phyloP scores from a whole-genome alignment of 495 filamentous ascomycete genomes.

The Penicillium macrosclerotiorum region DNA sequence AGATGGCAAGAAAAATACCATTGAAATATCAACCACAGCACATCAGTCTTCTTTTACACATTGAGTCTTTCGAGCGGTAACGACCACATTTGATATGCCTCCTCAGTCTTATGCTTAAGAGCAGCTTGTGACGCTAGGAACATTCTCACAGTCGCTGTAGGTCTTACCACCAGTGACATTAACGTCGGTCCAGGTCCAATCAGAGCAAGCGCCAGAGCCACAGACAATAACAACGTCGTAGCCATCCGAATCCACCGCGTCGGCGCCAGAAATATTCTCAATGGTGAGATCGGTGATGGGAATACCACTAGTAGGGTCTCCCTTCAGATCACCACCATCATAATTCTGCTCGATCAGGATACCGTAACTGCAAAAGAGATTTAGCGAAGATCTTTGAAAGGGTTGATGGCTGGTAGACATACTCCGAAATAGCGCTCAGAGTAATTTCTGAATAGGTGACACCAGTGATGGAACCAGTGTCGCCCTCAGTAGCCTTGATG shows the following conservation, averaged over 20 bases:
- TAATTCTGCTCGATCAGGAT: constrained; percentile 66
- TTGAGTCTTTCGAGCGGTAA: no score
- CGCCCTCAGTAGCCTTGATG: constrained; percentile 25
- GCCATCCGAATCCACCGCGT: constrained; percentile 32
- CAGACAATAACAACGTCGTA: constrained; percentile 54
- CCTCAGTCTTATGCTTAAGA: no score
- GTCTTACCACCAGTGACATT: constrained; percentile 49
- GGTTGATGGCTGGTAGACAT: not conserved
- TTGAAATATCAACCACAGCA: no score
- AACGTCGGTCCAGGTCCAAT: constrained; percentile 48
- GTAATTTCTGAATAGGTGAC: constrained; percentile 26
- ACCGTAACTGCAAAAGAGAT: constrained; percentile 41
- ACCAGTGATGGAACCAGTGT: constrained; percentile 22
- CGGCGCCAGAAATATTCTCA: constrained; percentile 42
- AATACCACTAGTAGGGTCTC: constrained; percentile 54
- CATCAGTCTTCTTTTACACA: no score
- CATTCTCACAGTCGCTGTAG: constrained; percentile 38
- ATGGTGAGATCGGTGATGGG: constrained; percentile 55
- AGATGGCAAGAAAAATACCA: no score
- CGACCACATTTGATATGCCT: no score
- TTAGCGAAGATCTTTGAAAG: not conserved
- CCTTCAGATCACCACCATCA: constrained; percentile 51
- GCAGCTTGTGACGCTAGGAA: constrained; percentile 38
- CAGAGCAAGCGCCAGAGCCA: constrained; percentile 33
- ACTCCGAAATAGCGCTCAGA: constrained; percentile 19